Conservation (phyloP, 257 asterid species). For the Capsicum pubescens region DNA sequence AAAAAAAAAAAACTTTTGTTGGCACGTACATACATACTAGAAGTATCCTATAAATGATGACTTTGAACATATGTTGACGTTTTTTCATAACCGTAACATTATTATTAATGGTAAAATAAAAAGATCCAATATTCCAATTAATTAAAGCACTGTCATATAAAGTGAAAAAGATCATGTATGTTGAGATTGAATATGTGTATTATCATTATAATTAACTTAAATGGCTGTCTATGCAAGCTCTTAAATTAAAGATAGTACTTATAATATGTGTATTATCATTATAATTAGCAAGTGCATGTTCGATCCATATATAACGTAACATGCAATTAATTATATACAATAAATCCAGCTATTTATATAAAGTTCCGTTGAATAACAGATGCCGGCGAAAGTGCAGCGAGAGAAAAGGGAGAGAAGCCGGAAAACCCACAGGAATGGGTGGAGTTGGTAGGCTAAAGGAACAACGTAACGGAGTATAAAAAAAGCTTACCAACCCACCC, state of each 20-base stretch:
- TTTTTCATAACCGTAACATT: neutral
- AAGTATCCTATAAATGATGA: neutral
- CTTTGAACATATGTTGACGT: neutral
- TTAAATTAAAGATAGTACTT: no score
- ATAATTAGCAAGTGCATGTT: no score
- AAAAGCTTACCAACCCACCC: constrained; percentile 51
- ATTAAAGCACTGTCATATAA: no score
- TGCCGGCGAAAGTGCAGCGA: neutral
- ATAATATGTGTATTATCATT: no score
- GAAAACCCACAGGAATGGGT: constrained; percentile 53
- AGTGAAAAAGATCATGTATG: no score
- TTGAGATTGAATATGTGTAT: no score
- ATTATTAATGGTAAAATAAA: neutral
- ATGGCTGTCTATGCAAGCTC: no score
- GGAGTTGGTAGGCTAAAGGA: constrained; percentile 47
- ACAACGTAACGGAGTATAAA: neutral
- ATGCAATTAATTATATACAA: no score
- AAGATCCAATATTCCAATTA: no score
- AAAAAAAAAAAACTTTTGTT: neutral
- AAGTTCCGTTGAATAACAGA: neutral
- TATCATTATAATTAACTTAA: no score
- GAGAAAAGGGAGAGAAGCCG: constrained; percentile 39
- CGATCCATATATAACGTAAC: no score
- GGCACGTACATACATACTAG: neutral
- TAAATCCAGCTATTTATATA: neutral